phyloP scores from a whole-genome alignment of 352 stramenopile genomes.

The Phytophthora litchii region DNA sequence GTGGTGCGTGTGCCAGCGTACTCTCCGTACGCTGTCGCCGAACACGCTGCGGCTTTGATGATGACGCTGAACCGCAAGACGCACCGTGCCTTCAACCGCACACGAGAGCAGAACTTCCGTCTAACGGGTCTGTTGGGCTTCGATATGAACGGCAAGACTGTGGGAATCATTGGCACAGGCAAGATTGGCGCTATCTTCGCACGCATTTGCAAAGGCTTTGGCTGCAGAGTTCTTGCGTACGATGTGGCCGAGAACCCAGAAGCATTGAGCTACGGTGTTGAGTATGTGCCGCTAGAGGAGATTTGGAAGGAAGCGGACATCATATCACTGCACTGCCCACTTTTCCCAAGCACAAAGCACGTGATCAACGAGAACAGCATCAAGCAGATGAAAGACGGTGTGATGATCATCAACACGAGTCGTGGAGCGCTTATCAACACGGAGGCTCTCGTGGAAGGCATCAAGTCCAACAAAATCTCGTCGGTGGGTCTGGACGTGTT shows the following conservation, averaged over 20 bases:
- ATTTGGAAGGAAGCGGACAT: slow-evolving; percentile 78
- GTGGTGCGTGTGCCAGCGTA: too few species aligned
- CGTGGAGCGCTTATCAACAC: slow-evolving; percentile 89
- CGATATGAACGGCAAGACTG: slow-evolving; percentile 79
- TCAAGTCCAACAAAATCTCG: slow-evolving; percentile 83
- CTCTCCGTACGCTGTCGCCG: too few species aligned
- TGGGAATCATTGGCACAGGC: slow-evolving; percentile 67
- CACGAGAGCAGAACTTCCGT: slow-evolving; percentile 77
- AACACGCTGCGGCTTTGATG: too few species aligned
- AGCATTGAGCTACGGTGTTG: slow-evolving; percentile 32
- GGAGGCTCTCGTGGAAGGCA: slow-evolving; percentile 71
- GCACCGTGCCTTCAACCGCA: slow-evolving; percentile 30
- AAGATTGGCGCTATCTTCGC: slow-evolving; percentile 54
- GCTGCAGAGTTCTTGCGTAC: slow-evolving; percentile 67
- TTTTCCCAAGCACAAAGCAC: slow-evolving; percentile 84
- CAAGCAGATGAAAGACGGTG: slow-evolving; percentile 85
- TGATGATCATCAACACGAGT: slow-evolving; percentile 92
- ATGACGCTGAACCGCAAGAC: too few species aligned
- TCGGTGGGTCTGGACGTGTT: slow-evolving; percentile 90
- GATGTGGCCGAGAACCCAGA: slow-evolving; percentile 70
- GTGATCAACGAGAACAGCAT: slow-evolving; percentile 85
- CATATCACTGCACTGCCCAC: slow-evolving; percentile 88
- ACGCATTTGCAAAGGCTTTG: slow-evolving; percentile 45
- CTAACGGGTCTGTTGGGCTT: slow-evolving; percentile 65
- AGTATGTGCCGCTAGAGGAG: slow-evolving; percentile 58